Conservation (phyloP, 306 rosid genomes). For the Quercus gilva region DNA sequence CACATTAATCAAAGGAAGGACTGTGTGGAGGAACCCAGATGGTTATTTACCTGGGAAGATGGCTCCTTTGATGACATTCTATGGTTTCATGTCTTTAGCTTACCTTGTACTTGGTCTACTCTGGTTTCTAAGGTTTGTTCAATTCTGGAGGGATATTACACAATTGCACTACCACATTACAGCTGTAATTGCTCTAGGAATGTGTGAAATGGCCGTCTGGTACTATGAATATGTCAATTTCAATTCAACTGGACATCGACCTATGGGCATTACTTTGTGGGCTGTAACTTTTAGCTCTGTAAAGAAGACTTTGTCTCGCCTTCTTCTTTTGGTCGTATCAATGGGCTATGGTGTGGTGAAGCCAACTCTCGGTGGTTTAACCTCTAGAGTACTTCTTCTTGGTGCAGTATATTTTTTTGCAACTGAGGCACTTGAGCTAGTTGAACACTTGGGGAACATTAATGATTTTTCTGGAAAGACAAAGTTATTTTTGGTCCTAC, state of each 20-base stretch:
- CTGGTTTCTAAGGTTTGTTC: conserved; percentile 86
- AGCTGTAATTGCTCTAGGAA: conserved; percentile 82
- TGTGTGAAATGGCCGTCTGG: conserved; percentile 98
- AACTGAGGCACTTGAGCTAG: conserved; percentile 81
- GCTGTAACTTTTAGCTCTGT: conserved; percentile 81
- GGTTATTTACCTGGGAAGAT: conserved; percentile 91
- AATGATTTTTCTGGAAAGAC: conserved; percentile 83
- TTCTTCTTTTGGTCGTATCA: conserved; percentile 84
- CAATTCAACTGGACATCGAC: conserved; percentile 83
- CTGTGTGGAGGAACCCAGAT: conserved; percentile 82
- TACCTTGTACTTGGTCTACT: conserved; percentile 68
- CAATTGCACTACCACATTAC: conserved; percentile 89
- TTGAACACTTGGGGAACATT: conserved; percentile 84
- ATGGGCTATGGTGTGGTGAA: conserved; percentile 86
- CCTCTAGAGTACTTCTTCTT: conserved; percentile 58
- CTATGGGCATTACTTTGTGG: conserved; percentile 92
- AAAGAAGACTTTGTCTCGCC: conserved; percentile 82
- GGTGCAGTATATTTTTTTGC: conserved; percentile 69
- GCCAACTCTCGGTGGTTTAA: conserved; percentile 79
- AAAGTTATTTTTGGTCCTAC: conserved; percentile 70
- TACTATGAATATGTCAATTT: conserved; percentile 88
- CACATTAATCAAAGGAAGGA: conserved; percentile 68
- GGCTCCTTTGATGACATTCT: conserved; percentile 81
- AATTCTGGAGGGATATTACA: conserved; percentile 75
- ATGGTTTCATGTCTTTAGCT: conserved; percentile 81